phyloP scores from a whole-genome alignment of 116 monocot genomes.

The Iris pallida region DNA sequence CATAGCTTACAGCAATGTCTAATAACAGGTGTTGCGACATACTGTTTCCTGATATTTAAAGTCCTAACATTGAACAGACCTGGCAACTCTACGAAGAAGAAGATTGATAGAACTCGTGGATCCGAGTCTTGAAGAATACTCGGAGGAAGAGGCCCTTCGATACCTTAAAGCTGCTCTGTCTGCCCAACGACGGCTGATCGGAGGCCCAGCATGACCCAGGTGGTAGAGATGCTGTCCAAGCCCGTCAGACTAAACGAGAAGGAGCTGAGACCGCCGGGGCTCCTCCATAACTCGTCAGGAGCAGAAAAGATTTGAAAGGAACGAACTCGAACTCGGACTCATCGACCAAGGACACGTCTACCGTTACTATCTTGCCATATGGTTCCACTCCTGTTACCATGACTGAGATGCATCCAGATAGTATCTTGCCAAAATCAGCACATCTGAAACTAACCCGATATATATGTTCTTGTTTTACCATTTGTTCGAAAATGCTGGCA shows the following conservation, averaged over 20 bases:
- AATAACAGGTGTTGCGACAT: too few species aligned
- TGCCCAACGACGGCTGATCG: slow-evolving; percentile 37
- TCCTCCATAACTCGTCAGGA: slow-evolving; percentile 3
- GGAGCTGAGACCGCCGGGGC: slow-evolving; percentile 27
- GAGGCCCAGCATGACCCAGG: slow-evolving; percentile 45
- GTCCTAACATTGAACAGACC: slow-evolving; percentile 13
- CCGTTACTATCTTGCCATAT: not conserved
- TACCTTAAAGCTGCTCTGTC: slow-evolving; percentile 48
- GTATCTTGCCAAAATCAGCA: not conserved
- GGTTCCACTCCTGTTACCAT: not conserved
- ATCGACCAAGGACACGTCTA: not conserved
- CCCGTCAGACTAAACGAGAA: slow-evolving; percentile 27
- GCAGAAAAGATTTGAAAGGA: not conserved
- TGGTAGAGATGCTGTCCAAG: slow-evolving; percentile 45
- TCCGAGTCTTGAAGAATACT: slow-evolving; percentile 27
- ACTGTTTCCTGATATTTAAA: too few species aligned
- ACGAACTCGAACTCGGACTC: not conserved
- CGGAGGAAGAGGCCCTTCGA: slow-evolving; percentile 40
- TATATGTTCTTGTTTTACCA: too few species aligned
- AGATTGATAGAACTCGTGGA: slow-evolving; percentile 38
- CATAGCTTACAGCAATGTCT: too few species aligned
- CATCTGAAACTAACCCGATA: too few species aligned
- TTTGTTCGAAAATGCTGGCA: too few species aligned
- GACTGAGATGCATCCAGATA: slow-evolving; percentile 11
- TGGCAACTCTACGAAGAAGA: slow-evolving; percentile 51